Base-by-base conservation (phyloP, 768 basidiomycete species). In the Russula sp. region DNA sequence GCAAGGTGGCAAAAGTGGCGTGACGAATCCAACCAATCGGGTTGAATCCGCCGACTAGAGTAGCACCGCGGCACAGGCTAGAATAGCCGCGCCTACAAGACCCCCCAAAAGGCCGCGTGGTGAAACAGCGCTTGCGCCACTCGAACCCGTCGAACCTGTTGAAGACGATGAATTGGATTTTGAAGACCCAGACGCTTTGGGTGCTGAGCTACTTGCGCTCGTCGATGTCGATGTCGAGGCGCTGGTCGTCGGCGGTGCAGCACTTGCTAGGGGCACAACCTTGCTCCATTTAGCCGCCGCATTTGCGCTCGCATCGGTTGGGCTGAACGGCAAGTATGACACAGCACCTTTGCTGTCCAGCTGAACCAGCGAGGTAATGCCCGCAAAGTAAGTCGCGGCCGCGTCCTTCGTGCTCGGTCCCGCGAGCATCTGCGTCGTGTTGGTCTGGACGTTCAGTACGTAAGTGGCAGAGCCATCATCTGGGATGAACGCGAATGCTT, bases 401-500 rank as follows among this genome's bases (percentile, higher is more conserved):
- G 87, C 61, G 70, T 89, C 87, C 69, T 87, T 84, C 34, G 75
- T 74, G 0, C 79, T 69, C 1, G 89, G 89, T 34, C 83, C 87
- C 20, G 81, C 76, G 40, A 90, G 74, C 0, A 77, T 75, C 64
- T 82, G 77, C 2, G 89, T 90, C 8, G 81, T 80, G 75, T 91
- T 91, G 64, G 76, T 80, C 84, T 83, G 78, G 61, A 89, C 86
- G 70, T 89, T 85, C 72, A 90, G 75, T 53, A 92, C 80, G 68
- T 88, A 91, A n/a, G 86, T 85, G 27, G 78, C 77, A 18, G 82
- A 85, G 65, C 83, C 83, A 71, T 92, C 87, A 71, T 86, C 79
- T 20, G 91, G 89, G 63, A 92, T 79, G 75, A 84, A 93, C 2
- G 86, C 88, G 70, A 92, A 86, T 72, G 88, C 84, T 61, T 85